Conservation (phyloP, 192 early-diverging fungal genomes). For the Pilobolus umbonatus region DNA sequence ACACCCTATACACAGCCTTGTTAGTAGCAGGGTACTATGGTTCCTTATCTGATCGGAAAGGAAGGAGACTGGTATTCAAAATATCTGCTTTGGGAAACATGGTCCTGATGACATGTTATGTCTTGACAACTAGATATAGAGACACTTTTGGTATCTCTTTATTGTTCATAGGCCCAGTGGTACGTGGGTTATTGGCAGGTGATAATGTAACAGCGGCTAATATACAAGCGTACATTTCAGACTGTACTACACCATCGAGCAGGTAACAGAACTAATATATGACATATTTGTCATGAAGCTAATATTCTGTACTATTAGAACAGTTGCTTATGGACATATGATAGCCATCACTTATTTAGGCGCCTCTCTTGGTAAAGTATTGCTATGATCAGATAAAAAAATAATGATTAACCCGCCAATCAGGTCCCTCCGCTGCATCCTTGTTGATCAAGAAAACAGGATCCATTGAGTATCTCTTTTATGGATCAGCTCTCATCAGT, state of each 20-base stretch:
- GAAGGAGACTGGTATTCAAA: slow-evolving; percentile 24
- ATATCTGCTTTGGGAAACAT: slow-evolving; percentile 19
- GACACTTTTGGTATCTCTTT: slow-evolving; percentile 20
- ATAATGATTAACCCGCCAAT: too few species aligned
- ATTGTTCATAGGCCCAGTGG: slow-evolving; percentile 25
- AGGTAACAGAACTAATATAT: slow-evolving; percentile 17
- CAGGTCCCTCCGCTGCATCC: not conserved
- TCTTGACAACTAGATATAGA: slow-evolving; percentile 16
- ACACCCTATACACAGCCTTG: slow-evolving; percentile 3
- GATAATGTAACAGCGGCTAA: slow-evolving; percentile 18
- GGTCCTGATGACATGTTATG: slow-evolving; percentile 7
- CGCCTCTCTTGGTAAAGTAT: not conserved
- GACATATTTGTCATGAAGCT: not conserved
- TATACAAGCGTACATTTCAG: slow-evolving; percentile 32
- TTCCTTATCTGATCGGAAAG: slow-evolving; percentile 28
- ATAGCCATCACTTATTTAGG: slow-evolving; percentile 19
- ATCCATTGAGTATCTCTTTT: slow-evolving; percentile 1
- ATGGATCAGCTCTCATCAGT: not conserved
- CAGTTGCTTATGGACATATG: slow-evolving; percentile 7
- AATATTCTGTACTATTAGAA: slow-evolving; percentile 5
- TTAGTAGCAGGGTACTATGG: slow-evolving; percentile 28
- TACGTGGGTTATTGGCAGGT: slow-evolving; percentile 27
- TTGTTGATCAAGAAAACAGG: not conserved
- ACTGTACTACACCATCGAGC: slow-evolving; percentile 21
- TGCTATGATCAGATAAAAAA: too few species aligned